Evolutionary conservation across 106 monocot species (phyloP).

Genomic region (Chionographis japonica): DNA sequence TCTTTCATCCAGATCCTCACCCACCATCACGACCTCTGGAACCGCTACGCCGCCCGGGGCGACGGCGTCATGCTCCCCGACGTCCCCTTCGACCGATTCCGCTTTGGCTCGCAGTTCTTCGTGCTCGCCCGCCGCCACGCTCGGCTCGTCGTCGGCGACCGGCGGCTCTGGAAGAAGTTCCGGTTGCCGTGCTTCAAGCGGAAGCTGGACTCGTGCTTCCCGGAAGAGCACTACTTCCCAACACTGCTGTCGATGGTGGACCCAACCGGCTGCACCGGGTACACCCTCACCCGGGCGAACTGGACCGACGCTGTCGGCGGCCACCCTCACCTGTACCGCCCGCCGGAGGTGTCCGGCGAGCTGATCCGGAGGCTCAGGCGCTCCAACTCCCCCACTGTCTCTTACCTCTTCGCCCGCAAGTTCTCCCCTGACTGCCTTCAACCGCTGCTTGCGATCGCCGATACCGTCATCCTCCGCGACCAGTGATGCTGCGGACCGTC

Average conservation of each 20-base stretch:
- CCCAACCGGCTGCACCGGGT: slow-evolving; percentile 48
- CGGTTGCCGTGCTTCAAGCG: slow-evolving; percentile 57
- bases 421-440: slow-evolving; percentile 57
- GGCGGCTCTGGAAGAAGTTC: slow-evolving; percentile 81
- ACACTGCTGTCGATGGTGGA: slow-evolving; percentile 82
- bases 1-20: slow-evolving; percentile 81
- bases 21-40: slow-evolving; percentile 35
- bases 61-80: slow-evolving; percentile 83
- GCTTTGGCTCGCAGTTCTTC: slow-evolving; percentile 92
- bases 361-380: slow-evolving; percentile 53
- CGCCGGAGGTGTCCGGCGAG: slow-evolving; percentile 41
- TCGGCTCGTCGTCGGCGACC: slow-evolving; percentile 60
- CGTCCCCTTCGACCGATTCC: slow-evolving; percentile 65
- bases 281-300: slow-evolving; percentile 79
- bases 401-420: slow-evolving; percentile 76
- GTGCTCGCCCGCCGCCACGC: slow-evolving; percentile 68
- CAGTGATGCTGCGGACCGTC: neutral
- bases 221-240: slow-evolving; percentile 97
- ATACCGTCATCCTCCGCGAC: slow-evolving; percentile 60
- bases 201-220: slow-evolving; percentile 66
- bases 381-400: slow-evolving; percentile 46
- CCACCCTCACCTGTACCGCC: slow-evolving; percentile 66
- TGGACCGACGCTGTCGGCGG: slow-evolving; percentile 84
- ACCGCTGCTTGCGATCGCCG: slow-evolving; percentile 53
- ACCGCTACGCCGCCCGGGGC: slow-evolving; percentile 75